phyloP scores from a whole-genome alignment of 805 yeast species.

The Candida chauliodis region DNA sequence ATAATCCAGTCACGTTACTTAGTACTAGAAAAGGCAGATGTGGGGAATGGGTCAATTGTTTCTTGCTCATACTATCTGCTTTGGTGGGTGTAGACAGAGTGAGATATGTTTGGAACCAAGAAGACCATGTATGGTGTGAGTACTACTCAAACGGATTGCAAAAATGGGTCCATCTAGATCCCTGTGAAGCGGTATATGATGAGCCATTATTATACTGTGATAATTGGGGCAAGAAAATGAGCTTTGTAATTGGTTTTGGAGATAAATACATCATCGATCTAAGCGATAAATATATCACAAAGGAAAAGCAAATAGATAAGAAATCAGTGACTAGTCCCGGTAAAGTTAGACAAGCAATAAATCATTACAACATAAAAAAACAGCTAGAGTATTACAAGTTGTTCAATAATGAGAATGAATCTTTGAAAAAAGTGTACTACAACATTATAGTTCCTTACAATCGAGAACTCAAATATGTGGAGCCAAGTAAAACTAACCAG shows the following conservation, averaged over 20 bases:
- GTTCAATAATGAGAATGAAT: slow-evolving; percentile 16
- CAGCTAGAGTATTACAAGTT: slow-evolving; percentile 1
- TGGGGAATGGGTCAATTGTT: slow-evolving; percentile 94
- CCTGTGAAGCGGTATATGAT: slow-evolving; percentile 84
- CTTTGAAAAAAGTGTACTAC: slow-evolving; percentile 27
- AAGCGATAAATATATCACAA: slow-evolving; percentile 60
- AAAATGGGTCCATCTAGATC: slow-evolving; percentile 86
- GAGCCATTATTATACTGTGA: slow-evolving; percentile 71
- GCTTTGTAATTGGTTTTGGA: slow-evolving; percentile 73
- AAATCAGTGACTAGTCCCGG: slow-evolving; percentile 5
- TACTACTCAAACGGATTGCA: slow-evolving; percentile 57
- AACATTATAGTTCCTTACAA: slow-evolving; percentile 33
- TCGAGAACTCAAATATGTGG: slow-evolving; percentile 17
- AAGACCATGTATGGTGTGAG: slow-evolving; percentile 97
- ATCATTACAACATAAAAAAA: slow-evolving; percentile 14
- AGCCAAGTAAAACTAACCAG: slow-evolving; percentile 15
- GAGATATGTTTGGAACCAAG: slow-evolving; percentile 81
- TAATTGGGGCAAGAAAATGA: slow-evolving; percentile 95
- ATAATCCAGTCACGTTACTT: slow-evolving; percentile 60
- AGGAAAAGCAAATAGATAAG: slow-evolving; percentile 21
- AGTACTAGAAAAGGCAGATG: slow-evolving; percentile 74
- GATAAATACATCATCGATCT: slow-evolving; percentile 65
- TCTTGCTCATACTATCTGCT: slow-evolving; percentile 65
- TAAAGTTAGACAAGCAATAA: slow-evolving; percentile 12
- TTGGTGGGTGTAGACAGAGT: slow-evolving; percentile 43